phyloP scores from a whole-genome alignment of 805 yeast species.

The Nakazawaea holstii region DNA sequence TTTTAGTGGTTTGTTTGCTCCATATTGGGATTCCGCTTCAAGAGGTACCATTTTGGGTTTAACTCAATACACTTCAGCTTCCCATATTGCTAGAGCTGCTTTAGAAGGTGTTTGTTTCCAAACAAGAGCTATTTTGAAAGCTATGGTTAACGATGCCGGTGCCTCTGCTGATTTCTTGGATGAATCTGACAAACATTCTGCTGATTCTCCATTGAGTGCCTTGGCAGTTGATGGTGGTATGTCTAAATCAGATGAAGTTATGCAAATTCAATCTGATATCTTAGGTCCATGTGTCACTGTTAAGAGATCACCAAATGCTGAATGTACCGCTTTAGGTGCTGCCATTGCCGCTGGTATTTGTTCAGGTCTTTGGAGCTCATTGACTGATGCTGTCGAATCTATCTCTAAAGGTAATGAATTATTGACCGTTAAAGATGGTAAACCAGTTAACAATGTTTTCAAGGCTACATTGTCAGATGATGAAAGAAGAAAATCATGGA shows the following conservation, averaged over 20 bases:
- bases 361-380: slow-evolving; percentile 64
- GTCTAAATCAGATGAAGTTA: slow-evolving; percentile 84
- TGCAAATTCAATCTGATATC: slow-evolving; percentile 92
- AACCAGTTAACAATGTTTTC: slow-evolving; percentile 13
- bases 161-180: slow-evolving; percentile 54
- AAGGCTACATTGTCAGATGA: slow-evolving; percentile 40
- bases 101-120: slow-evolving; percentile 94
- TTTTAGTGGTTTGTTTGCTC: slow-evolving; percentile 89
- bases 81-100: slow-evolving; percentile 92
- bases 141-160: slow-evolving; percentile 85
- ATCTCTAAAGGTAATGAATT: slow-evolving; percentile 27
- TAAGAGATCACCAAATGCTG: slow-evolving; percentile 73
- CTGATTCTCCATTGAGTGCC: slow-evolving; percentile 38
- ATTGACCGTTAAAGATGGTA: slow-evolving; percentile 8
- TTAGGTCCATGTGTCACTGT: slow-evolving; percentile 84
- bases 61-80: slow-evolving; percentile 87
- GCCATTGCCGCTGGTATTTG: slow-evolving; percentile 91
- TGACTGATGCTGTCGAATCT: slow-evolving; percentile 56
- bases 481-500: slow-evolving; percentile 60
- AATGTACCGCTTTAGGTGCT: slow-evolving; percentile 94
- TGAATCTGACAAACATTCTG: slow-evolving; percentile 32
- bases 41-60: slow-evolving; percentile 91
- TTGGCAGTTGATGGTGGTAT: slow-evolving; percentile 93
- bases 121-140: slow-evolving; percentile 82
- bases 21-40: slow-evolving; percentile 92